A percentile compares a stretch with the other conserved stretches of the same genome.
These are phyloP conservation scores for Pleurotus tuoliensis DNA, from an alignment of 768 basidiomycete species.

Conservation along the genomic window DNA sequence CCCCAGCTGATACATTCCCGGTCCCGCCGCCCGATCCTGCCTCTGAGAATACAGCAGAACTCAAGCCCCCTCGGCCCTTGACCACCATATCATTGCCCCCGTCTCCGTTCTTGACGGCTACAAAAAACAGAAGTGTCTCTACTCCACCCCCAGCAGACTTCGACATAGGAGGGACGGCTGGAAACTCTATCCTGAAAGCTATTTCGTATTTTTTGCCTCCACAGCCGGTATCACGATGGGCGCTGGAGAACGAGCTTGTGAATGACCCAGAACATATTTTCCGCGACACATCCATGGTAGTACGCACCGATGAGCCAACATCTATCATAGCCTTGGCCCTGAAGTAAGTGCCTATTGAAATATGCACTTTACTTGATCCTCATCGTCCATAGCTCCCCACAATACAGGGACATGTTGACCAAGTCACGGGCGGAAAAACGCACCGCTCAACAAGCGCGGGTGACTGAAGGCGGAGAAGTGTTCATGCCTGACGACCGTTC, in stretches of 20 bases:
- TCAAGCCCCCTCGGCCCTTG: not conserved
- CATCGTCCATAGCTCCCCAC: constrained; percentile 56
- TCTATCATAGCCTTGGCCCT: constrained; percentile 95
- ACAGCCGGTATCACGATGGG: constrained; percentile 46
- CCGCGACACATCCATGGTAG: constrained; percentile 89
- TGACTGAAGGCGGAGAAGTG: constrained; percentile 67
- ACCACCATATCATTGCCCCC: constrained; percentile 42
- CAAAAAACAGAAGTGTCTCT: constrained; percentile 30
- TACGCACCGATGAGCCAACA: constrained; percentile 94
- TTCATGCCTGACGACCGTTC: constrained; percentile 94
- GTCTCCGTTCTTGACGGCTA: constrained; percentile 51
- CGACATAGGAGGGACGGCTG: constrained; percentile 55
- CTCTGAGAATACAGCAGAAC: not conserved
- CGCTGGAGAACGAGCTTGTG: constrained; percentile 47
- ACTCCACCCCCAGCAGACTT: constrained; percentile 51
- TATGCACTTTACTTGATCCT: not conserved
- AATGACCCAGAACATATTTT: constrained; percentile 90
- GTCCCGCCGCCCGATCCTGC: not conserved
- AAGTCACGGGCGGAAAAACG: constrained; percentile 78
- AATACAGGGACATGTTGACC: constrained; percentile 75
- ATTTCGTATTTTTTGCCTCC: constrained; percentile 80
- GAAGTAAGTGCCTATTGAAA: constrained; percentile 48
- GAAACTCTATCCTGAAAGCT: constrained; percentile 77
- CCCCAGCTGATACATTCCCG: constrained; percentile 17
- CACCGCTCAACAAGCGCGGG: constrained; percentile 52